These are phyloP conservation scores for Dendrobium catenatum DNA, from an alignment of 106 monocot genomes.

Conservation along the genomic window DNA sequence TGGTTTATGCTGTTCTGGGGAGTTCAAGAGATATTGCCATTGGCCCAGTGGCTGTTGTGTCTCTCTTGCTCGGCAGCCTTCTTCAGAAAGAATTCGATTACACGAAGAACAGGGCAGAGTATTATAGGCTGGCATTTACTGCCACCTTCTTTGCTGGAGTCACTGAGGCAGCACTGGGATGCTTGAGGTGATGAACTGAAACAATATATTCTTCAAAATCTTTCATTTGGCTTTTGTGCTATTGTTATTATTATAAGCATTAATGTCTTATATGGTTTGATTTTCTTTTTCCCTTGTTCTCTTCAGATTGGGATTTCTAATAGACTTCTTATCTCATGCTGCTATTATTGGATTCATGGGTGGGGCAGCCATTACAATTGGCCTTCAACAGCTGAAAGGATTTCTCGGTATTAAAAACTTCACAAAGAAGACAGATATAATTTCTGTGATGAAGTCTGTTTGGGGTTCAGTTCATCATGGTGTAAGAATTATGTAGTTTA, in stretches of 20 bases:
- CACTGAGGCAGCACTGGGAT: conserved; percentile 71
- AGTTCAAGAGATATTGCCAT: conserved; percentile 93
- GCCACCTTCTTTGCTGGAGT: conserved; percentile 94
- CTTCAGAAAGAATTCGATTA: conserved; percentile 63
- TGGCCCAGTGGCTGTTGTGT: conserved; percentile 90
- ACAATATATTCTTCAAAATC: not conserved
- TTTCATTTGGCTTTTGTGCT: not conserved
- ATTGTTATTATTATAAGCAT: not conserved
- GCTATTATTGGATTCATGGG: conserved; percentile 75
- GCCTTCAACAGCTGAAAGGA: conserved; percentile 69
- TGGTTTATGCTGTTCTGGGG: conserved; percentile 83
- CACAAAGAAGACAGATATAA: conserved; percentile 48
- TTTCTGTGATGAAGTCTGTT: conserved; percentile 63
- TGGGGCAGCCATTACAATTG: conserved; percentile 64
- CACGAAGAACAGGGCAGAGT: conserved; percentile 29
- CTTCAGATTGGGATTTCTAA: conserved; percentile 56
- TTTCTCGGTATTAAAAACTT: conserved; percentile 58
- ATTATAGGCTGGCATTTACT: conserved; percentile 63
- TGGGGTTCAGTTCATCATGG: conserved; percentile 44
- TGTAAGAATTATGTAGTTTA: conserved; percentile 13
- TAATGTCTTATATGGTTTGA: not conserved
- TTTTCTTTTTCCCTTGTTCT: not conserved
- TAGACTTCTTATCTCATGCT: conserved; percentile 68
- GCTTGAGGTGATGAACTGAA: conserved; percentile 42
- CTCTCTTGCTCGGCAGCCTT: conserved; percentile 73